Base-by-base conservation (phyloP, 2,329 filamentous ascomycete species). In the Colletotrichum euphorbiae region DNA sequence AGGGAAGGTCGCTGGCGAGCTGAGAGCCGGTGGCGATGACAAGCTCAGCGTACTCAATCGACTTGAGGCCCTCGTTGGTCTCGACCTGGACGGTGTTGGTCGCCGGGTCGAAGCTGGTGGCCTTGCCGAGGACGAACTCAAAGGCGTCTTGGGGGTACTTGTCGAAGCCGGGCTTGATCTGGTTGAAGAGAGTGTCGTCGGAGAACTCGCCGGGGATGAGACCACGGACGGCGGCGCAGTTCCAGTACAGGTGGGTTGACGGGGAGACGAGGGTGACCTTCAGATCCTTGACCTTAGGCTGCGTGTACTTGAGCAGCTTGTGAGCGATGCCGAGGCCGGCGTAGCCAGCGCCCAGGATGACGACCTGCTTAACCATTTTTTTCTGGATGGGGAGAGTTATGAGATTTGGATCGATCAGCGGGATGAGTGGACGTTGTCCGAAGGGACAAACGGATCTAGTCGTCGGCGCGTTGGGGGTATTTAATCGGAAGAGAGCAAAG, bases 11-110 rank as follows among this genome's bases (percentile, higher is more conserved):
- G 58, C 73, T 77, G n/a, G 78, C 73, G 36, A 78, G 73, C 33
- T 80, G 80, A n/a, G 85, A 79, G 13, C 86, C 86, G 2, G 87
- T 89, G 9, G 86, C 85, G 48, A 90, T 76, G 68, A 90, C 73
- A 12, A 89, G 77, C 21, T 81, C 81, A 70, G 87, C 81, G 72
- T 89, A 90, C 19, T 69, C 67, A 62, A 87, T 73, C 11, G 76
- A 75, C 6, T 77, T 75, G n/a, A 72, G 71, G 5, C 77, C 78
- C 4, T 74, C 78, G 50, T 75, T 77, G 36, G 78, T 74, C 21
- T 76, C 70, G 13, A 87, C 78, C 1, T 74, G 75, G 24, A 88
- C 82, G 0, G 74, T 77, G 69, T 83, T 84, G 51, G 69, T 69
- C 3, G 75, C 75, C 0, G 81, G 75, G 51, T 84, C 81, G 3